Evolutionary conservation across 2,329 filamentous ascomycete genomes (phyloP), one percentile per base, ranked within the genome.

Genomic region (Penicillium sp.): DNA sequence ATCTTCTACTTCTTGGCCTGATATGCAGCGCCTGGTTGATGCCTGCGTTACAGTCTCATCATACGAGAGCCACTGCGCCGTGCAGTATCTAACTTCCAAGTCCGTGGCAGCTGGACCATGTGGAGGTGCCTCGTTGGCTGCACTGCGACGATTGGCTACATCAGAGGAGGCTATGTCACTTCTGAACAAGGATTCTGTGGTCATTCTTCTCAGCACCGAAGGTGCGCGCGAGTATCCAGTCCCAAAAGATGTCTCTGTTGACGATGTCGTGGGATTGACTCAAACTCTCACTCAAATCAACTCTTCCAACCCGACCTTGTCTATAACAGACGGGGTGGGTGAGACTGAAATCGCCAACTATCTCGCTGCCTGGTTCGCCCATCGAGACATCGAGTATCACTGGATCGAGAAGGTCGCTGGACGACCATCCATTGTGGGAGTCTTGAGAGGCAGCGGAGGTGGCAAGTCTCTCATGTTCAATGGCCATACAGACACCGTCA

Each of bases 161-260:
- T 50, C 53, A 3, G 30, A 64, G 0, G 66, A 72, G 2, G 67
- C 71, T 37, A 17, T 7, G 2, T 57, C 69, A 1, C 58, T 67
- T 0, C 61, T 81, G 0, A 69, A 69, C 8, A 62, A 70, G 0
- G 72, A 83, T n/a, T 81, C 84, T 0, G 77, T 85, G 0, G 78
- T 90, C 0, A 79, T 91, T 0, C 68, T 91, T 1, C 80, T 89
- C 40, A 86, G 83, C 58, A 91, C 88, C 0, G 87, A 89, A 67
- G 86, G 86, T 0, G 63, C 66, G 9, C 78, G 87, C 36, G 75
- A 80, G 1, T 88, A 89, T 59, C 47, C 62, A 0, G 55, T 69
- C 10, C 82, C 82, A 0, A 55, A 58, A 5, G 69, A 75, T 30
- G 76, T 81, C 0, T 73, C 73, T 1, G 56, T 61, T 3, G 75